These are phyloP conservation scores for Calonectria honghensis DNA, from an alignment of 2,329 filamentous ascomycete species.

Conservation along the genomic window DNA sequence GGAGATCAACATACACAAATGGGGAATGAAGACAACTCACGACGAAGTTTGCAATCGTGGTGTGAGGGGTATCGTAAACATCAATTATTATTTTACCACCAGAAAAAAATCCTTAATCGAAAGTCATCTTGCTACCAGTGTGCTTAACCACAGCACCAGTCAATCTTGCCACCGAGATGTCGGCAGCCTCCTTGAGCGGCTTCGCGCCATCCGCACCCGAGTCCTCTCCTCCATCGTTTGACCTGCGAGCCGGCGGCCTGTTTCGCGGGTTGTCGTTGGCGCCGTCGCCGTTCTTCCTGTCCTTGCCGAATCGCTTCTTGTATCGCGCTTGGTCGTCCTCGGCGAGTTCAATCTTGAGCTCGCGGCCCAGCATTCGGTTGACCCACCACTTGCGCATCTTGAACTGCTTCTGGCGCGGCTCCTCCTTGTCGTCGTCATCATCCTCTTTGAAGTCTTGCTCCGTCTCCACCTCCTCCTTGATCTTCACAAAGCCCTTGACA, in stretches of 20 bases:
- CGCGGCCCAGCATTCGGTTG: conserved; percentile 86
- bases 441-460: conserved; percentile 76
- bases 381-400: conserved; percentile 87
- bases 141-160: conserved; percentile 87
- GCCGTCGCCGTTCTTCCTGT: conserved; percentile 59
- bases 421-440: conserved; percentile 64
- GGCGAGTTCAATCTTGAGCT: conserved; percentile 92
- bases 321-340: conserved; percentile 93
- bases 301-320: conserved; percentile 94
- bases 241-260: conserved; percentile 61
- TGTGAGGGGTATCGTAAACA: conserved; percentile 49
- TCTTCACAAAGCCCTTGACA: conserved; percentile 87
- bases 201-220: conserved; percentile 49
- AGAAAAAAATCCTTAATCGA: conserved; percentile 73
- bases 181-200: conserved; percentile 65
- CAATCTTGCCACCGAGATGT: conserved; percentile 76
- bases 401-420: conserved; percentile 68
- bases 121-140: conserved; percentile 87
- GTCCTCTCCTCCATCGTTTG: conserved; percentile 53
- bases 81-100: conserved; percentile 43
- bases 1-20: not conserved
- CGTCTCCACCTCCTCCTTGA: conserved; percentile 79
- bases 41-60: not conserved
- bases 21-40: not conserved
- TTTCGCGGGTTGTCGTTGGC: conserved; percentile 54